These are phyloP conservation scores for Saccharomyces hybrid DNA, from an alignment of 1,139 yeast genomes.

Conservation along the genomic window DNA sequence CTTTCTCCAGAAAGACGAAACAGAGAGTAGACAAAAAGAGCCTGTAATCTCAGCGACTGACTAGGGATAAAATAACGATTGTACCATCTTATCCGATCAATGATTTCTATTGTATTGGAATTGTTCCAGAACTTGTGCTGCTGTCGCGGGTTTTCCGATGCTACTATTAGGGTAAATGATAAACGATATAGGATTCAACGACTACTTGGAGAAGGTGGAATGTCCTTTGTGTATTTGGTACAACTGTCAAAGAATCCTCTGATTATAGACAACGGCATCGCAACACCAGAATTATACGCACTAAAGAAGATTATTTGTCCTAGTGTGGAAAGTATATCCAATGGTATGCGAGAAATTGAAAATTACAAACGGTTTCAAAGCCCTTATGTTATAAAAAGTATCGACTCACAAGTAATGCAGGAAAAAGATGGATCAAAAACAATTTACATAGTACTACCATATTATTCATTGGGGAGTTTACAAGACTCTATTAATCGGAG, in stretches of 20 bases:
- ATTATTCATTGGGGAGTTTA: slow-evolving; percentile 59
- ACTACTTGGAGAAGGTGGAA: slow-evolving; percentile 84
- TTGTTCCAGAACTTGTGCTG: background rate
- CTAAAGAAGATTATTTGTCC: slow-evolving; percentile 84
- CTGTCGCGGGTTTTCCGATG: slow-evolving; percentile 3
- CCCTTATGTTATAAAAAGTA: slow-evolving; percentile 59
- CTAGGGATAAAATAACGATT: background rate
- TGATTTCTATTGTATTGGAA: background rate
- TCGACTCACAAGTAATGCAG: slow-evolving; percentile 64
- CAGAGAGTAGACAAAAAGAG: background rate
- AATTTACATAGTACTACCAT: slow-evolving; percentile 73
- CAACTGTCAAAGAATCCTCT: slow-evolving; percentile 32
- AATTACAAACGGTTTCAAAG: slow-evolving; percentile 64
- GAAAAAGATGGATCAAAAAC: slow-evolving; percentile 76
- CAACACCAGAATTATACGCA: slow-evolving; percentile 51
- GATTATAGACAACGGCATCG: slow-evolving; percentile 11
- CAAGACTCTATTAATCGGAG: slow-evolving; percentile 69
- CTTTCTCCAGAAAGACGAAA: background rate
- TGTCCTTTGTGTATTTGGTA: slow-evolving; percentile 82
- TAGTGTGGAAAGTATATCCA: slow-evolving; percentile 52
- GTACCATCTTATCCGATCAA: background rate
- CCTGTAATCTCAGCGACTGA: background rate
- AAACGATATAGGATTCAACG: slow-evolving; percentile 40
- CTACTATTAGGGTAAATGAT: slow-evolving; percentile 26
- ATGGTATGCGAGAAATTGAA: slow-evolving; percentile 70